Evolutionary conservation across 2,329 filamentous ascomycete genomes (phyloP), one percentile per base, ranked within the genome.

Genomic region (Calonectria naviculata): DNA sequence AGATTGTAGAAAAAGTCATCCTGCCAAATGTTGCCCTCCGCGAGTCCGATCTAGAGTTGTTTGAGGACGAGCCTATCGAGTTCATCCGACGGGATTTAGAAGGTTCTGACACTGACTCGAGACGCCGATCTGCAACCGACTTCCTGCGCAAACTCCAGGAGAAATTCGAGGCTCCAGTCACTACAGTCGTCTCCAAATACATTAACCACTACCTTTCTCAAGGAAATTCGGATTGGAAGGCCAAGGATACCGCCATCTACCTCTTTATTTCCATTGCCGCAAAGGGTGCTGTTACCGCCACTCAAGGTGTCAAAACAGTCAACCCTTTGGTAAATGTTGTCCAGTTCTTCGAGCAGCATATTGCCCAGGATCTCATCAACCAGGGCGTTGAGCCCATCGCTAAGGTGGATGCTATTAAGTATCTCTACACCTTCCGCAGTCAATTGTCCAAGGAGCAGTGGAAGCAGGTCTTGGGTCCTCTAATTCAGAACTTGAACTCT

Each of bases 61-160:
- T 99, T 78, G 97, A 99, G 81, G 97, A 99, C 81, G 97, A 99
- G 85, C 97, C 97, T 0, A 99, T 99, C 75, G 97, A 99, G 83
- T 99, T 97, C 81, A 99, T 99, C 80, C 91, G 97, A 73, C 91
- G 95, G 78, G 97, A 99, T 83, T 87, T 99, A 58, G 97, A 99
- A 82, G 97, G 97, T 8, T 98, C 97, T 2, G 97, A 99, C 83
- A 97, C 93, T 66, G 97, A 98, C 81, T 99, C 97, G 1, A 89
- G 97, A 79, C 89, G 97, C 76, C 90, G 97, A 79, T 96, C 97
- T 46, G 95, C 97, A 0, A 98, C 96, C 1, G 97, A 98, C 82
- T 99, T 99, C 85, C 85, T 99, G 70, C 91, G 94, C 73, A 93
- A 95, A 80, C 89, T 99, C 56, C 93, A 98, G 80, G 93, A 96